These are phyloP conservation scores for Vitis amurensis DNA, from an alignment of 164 flowering plant genomes.

Conservation along the genomic window DNA sequence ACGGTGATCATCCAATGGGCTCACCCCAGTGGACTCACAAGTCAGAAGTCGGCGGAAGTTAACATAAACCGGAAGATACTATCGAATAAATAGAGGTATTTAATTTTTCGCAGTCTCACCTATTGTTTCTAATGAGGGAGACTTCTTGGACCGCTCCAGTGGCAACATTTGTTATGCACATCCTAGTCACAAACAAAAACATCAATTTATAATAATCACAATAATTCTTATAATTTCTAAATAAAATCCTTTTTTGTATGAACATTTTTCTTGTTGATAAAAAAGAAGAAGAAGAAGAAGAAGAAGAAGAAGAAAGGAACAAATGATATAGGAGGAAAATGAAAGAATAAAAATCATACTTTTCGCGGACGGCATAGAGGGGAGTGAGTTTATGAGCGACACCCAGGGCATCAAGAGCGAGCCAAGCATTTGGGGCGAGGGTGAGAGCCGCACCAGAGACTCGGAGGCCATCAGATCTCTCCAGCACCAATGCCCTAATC, in stretches of 20 bases:
- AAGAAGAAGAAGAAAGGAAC: too few relatives aligned
- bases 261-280: too few relatives aligned
- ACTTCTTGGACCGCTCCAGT: conserved; percentile 21
- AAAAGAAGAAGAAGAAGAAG: too few relatives aligned
- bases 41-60: too few relatives aligned
- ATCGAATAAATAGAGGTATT: too few relatives aligned
- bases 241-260: too few relatives aligned
- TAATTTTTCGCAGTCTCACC: background rate
- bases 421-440: conserved; percentile 29
- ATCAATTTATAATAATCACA: too few relatives aligned
- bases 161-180: conserved; percentile 14
- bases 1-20: too few relatives aligned
- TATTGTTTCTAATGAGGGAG: background rate
- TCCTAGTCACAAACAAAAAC: too few relatives aligned
- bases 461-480: conserved; percentile 24
- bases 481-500: conserved; percentile 23
- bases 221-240: too few relatives aligned
- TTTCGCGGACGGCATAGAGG: conserved; percentile 16
- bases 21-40: too few relatives aligned
- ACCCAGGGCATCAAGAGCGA: conserved; percentile 33
- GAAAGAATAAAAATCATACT: conserved; percentile 17
- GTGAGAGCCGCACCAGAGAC: conserved; percentile 23
- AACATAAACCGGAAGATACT: too few relatives aligned
- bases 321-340: background rate
- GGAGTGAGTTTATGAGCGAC: conserved; percentile 37